Evolutionary conservation across 495 filamentous ascomycete species (phyloP), one percentile per base, ranked within the genome.

Genomic region (Tuber indicum): DNA sequence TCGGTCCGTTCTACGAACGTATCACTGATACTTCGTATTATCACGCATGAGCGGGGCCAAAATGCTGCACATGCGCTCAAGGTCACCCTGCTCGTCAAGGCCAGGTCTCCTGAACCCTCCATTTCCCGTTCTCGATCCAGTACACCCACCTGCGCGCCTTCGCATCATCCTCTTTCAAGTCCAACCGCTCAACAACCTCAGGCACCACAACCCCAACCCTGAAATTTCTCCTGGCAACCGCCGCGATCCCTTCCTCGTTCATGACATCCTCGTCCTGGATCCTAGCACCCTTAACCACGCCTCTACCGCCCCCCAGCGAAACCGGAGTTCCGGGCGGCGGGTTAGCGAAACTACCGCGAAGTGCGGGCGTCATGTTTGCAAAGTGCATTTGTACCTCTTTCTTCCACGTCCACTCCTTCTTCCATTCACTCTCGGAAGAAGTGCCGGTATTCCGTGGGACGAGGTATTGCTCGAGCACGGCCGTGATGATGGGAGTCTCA

Each of bases 311-410:
- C 8, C 78, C 83, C 0, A 87, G 87, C 23, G 84, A 84, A 72
- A 87, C 84, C 32, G 90, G 89, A 43, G 83, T 86, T 0, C 94
- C 95, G 2, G 96, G 93, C 39, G 90, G 88, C 62, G 96, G 96
- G 69, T 88, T 91, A 75, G 87, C 88, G 83, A 97, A 97, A n/a
- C 89, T 87, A 77, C 92, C 93, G 81, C 92, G 85, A 89, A 94
- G 91, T 9, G 87, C 84, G 21, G 95, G 95, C 42, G 88, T 90
- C 82, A 94, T 85, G 84, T 97, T 97, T 21, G 92, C 94, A 88
- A 97, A 98, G 85, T 95, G 93, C 78, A 88, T 90, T 76, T 91
- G 92, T 66, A 98, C 84, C 84, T 97, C 93, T 78, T 86, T 91
- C 49, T 86, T 86, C 90, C 92, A 97, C 21, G 86, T 89, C 91